Evolutionary conservation across 2,329 filamentous ascomycete species (phyloP), one percentile per base, ranked within the genome.

Genomic region (Acrodontium crateriforme): DNA sequence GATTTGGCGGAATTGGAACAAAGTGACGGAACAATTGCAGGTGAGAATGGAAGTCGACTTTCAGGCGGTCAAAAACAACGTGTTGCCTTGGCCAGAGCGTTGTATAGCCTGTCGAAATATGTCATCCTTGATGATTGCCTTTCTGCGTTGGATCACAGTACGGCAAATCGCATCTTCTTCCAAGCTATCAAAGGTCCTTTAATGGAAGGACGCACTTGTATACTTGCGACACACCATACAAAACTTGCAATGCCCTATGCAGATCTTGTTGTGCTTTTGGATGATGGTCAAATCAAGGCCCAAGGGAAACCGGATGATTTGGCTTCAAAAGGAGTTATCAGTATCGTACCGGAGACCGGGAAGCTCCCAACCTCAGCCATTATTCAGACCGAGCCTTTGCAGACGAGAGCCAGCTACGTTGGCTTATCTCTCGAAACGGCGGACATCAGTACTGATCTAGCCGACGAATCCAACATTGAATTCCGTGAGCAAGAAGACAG

Each of bases 1-100:
- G 74, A 78, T 46, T 61, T 78, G 34, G 61, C 61, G 0, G 66
- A 66, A 24, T 72, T 78, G 47, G 69, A 72, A 38, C 61, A 74
- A 34, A 71, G 73, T 2, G 74, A 78, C 46, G 46, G 74, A 1
- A 73, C 61, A 0, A 41, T 59, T 28, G 57, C 62, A 23, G 60
- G 60, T 7, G 49, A 59, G 24, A 62, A 62, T 28, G 61, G 60
- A 8, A 57, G 58, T 6, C 55, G 55, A n/a, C 41, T 64, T 2
- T 63, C 59, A 2, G 61, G 60, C 10, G 61, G 60, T 4, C 61
- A 65, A 34, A 52, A 55, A 25, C 60, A 62, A 26, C 54, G 61
- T 18, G 49, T 63, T 10, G 59, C 61, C 6, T 51, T 65, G 23
- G 61, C 61, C n/a, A 45, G 61, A 29, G 61, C 60, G 4, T 49